Conservation (phyloP, 1,284 basidiomycete genomes). For the Puccinia coronata region DNA sequence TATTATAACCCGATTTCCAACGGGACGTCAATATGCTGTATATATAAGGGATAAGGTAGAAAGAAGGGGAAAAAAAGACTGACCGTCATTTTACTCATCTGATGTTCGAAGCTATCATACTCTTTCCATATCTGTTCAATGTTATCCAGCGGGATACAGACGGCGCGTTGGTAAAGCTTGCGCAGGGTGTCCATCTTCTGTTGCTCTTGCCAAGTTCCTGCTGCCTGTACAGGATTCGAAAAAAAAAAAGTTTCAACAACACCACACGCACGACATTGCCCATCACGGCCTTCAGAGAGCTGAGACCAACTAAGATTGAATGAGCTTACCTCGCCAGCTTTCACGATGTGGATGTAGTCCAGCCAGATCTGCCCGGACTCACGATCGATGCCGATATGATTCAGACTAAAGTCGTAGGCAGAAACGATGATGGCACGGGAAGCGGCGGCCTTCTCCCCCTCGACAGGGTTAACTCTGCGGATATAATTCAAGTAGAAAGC, state of each 20-base stretch:
- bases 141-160: constrained; percentile 89
- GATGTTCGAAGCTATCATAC: constrained; percentile 88
- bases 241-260: not conserved
- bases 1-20: not conserved
- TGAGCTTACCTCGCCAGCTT: constrained; percentile 71
- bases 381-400: constrained; percentile 76
- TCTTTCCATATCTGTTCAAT: constrained; percentile 93
- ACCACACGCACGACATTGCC: not conserved
- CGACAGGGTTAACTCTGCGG: constrained; percentile 65
- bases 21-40: not conserved
- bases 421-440: constrained; percentile 74
- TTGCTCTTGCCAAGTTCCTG: constrained; percentile 88
- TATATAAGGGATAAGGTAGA: not conserved
- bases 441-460: constrained; percentile 60
- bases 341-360: constrained; percentile 77
- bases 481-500: constrained; percentile 81
- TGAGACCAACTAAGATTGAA: constrained; percentile 6
- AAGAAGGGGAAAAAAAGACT: constrained; percentile 52
- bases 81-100: constrained; percentile 83
- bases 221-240: constrained; percentile 61
- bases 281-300: not conserved
- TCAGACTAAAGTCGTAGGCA: constrained; percentile 90
- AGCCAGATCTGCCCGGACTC: constrained; percentile 65
- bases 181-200: constrained; percentile 92
- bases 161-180: constrained; percentile 87